Conservation (phyloP, 768 basidiomycete species). For the Suillus fuscotomentosus region DNA sequence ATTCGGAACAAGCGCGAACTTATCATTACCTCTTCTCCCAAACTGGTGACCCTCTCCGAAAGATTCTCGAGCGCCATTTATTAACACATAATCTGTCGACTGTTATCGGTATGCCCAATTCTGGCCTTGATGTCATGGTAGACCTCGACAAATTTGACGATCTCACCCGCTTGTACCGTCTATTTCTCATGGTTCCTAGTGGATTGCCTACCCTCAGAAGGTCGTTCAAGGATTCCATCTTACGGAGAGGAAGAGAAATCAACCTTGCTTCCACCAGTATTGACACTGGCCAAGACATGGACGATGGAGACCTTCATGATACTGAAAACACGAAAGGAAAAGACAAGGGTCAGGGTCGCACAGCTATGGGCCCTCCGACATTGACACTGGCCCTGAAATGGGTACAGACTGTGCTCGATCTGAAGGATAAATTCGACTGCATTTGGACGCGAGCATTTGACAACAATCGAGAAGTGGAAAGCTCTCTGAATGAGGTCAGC, state of each 20-base stretch:
- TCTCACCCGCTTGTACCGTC: slow-evolving; percentile 72
- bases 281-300: slow-evolving; percentile 35
- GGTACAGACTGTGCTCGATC: slow-evolving; percentile 87
- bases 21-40: slow-evolving; percentile 82
- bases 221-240: slow-evolving; percentile 70
- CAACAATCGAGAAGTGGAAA: slow-evolving; percentile 75
- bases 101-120: slow-evolving; percentile 76
- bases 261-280: slow-evolving; percentile 58
- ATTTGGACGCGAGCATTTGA: slow-evolving; percentile 72
- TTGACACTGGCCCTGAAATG: slow-evolving; percentile 75
- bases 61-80: slow-evolving; percentile 76
- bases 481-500: slow-evolving; percentile 78
- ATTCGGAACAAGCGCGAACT: slow-evolving; percentile 80
- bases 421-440: slow-evolving; percentile 89
- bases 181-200: slow-evolving; percentile 65
- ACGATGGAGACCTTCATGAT: slow-evolving; percentile 36
- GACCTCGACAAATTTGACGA: slow-evolving; percentile 77
- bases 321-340: slow-evolving; percentile 34
- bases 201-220: slow-evolving; percentile 67
- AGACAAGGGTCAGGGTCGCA: slow-evolving; percentile 54
- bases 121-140: slow-evolving; percentile 86
- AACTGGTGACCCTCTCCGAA: slow-evolving; percentile 65
- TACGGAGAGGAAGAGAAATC: slow-evolving; percentile 73
- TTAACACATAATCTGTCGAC: slow-evolving; percentile 73
- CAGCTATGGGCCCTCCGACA: slow-evolving; percentile 41